Base-by-base conservation (phyloP, 2,329 filamentous ascomycete genomes). In the Fusarium tricinctum region DNA sequence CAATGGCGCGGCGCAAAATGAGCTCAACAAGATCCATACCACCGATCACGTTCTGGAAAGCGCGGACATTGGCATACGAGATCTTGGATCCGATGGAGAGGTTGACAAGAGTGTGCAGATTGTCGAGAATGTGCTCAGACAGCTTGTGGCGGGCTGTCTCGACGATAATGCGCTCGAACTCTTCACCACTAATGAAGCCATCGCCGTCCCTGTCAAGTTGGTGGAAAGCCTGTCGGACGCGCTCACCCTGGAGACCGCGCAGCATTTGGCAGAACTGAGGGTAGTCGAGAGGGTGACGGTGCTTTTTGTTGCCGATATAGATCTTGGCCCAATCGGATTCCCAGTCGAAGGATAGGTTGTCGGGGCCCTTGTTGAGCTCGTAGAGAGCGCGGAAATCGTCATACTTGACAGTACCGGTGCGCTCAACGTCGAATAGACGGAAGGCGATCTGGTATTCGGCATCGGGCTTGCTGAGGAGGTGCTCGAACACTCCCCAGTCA, bases 361-460 rank as follows among this genome's bases (percentile, higher is more conserved):
- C 86, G 23, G 89, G 83, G n/a, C 91, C 90, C 84, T 95, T 97
- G 86, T 97, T 97, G 74, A 90, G 84, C 81, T 95, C 92, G 81
- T 97, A 97, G 60, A 95, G 83, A 61, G 89, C 86, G 76, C 93
- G 89, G 81, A 99, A 94, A 74, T 94, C 89, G 39, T 97, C 92
- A 77, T 95, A 97, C 78, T 94, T 95, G 76, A 99, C 93, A 48
- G 87, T 87, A 64, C 96, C 96, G 20, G 89, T 92, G 65, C 92
- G 88, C 51, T 95, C 90, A 73, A 93, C 86, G 77, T 98, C 95
- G 81, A 99, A 99, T 56, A 99, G 87, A 74, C 96, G 92, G 83
- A 98, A 99, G 17, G 96, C 95, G 74, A 99, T 97, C 81, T 98
- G 94, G 82, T 99, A 99, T 83, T 99, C 96, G 79, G 96, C 96